These are phyloP conservation scores for Eucalyptus urophylla DNA, from an alignment of 345 rosid genomes.

Conservation along the genomic window DNA sequence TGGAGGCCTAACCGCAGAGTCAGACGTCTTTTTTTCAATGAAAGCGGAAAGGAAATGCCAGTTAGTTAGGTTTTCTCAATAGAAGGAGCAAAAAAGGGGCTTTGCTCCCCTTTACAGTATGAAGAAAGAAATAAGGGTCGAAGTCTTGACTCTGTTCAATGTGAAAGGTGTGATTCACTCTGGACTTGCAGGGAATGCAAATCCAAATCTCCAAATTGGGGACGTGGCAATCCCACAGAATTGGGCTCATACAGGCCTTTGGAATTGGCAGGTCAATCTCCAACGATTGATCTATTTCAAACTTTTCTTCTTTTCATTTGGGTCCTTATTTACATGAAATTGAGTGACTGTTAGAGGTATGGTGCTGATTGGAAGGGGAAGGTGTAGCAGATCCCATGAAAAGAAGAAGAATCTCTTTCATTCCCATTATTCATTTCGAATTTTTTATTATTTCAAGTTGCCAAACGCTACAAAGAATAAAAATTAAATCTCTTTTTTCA, in stretches of 20 bases:
- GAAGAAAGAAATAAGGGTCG: too few species aligned
- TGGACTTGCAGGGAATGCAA: slow-evolving; percentile 66
- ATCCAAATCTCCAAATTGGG: slow-evolving; percentile 37
- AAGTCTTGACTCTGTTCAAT: slow-evolving; percentile 27
- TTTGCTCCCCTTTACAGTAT: too few species aligned
- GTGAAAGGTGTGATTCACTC: slow-evolving; percentile 56
- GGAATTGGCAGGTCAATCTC: slow-evolving; percentile 58
- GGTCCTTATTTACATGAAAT: background rate
- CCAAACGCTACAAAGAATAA: too few species aligned
- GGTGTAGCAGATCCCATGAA: background rate
- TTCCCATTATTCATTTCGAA: too few species aligned
- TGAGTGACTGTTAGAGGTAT: background rate
- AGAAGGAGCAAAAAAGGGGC: too few species aligned
- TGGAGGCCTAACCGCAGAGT: slow-evolving; percentile 46
- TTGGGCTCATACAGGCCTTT: slow-evolving; percentile 73
- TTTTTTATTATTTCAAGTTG: too few species aligned
- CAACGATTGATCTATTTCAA: background rate
- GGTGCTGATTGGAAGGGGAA: background rate
- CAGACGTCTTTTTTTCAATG: background rate
- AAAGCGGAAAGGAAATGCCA: too few species aligned
- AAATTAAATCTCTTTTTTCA: too few species aligned
- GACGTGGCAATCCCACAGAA: slow-evolving; percentile 41
- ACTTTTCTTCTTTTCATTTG: background rate
- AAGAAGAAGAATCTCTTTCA: background rate
- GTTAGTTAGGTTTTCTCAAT: too few species aligned